Evolutionary conservation across 202 grass and related monocot species (phyloP), one percentile per base, ranked within the genome.

Genomic region (Elaeis oleifera): DNA sequence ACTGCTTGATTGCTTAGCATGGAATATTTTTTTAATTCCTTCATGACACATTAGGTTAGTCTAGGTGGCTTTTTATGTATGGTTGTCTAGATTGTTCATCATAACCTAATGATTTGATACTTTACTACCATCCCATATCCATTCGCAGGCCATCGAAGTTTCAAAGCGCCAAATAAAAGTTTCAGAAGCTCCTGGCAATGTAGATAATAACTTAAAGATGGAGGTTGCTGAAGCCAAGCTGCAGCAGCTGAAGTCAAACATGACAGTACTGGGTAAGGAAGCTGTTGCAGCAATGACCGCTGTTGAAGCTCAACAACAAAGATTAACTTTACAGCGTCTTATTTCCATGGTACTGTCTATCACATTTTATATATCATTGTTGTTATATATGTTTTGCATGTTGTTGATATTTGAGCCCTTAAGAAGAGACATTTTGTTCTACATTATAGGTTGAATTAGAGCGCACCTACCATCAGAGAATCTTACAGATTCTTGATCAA

Each of bases 301-400:
- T 39, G 94, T 97, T 63, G 94, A 97, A 86, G 81, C 72, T 25
- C 84, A 97, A 69, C 94, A 97, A 54, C 94, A 97, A 79, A 91
- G 94, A 48, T 81, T 85, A 59, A 92, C 94, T 76, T 73, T 97
- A 70, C 84, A 97, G 48, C 72, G 85, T 29, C 82, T 97, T 79
- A 86, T 91, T 76, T 67, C 84, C 9, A 79, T 97, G 84, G 88
- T 97, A 86, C 63, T 44, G 27, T 48, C 18, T 25, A 36, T 36
- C 7, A 9, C 32, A 36, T 36, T 36, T 36, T 36, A 27, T 36
- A 11, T 9, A 11, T 36, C 7, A 36, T 1, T 36, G 1, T 6
- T 36, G 32, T 36, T 36, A 6, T 36, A 36, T 9, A 36, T 9
- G 8, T 36, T 36, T 36, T 36, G 32, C 32, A 36, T 9, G 5